These are phyloP conservation scores for Zopfia rhizophila DNA, from an alignment of 2,329 filamentous ascomycete species.

Conservation along the genomic window DNA sequence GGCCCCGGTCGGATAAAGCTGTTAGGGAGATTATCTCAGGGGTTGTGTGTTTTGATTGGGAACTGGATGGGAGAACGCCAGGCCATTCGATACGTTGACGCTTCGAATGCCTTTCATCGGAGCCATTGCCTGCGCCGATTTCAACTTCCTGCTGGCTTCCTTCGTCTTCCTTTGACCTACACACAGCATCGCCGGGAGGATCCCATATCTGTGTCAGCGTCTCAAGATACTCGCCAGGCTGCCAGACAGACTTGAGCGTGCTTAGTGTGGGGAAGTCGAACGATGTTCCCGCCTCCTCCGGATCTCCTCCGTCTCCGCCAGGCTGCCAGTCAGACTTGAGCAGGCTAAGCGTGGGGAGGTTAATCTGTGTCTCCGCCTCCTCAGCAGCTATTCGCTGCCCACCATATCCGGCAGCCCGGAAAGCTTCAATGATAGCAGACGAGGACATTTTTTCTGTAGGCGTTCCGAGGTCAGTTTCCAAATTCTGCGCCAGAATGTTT, in stretches of 20 bases:
- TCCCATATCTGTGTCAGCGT: slow-evolving; percentile 6
- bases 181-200: not conserved
- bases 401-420: slow-evolving; percentile 4
- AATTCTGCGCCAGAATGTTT: slow-evolving; percentile 3
- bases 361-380: too few relatives aligned
- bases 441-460: slow-evolving; percentile 7
- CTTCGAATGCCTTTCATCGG: slow-evolving; percentile 1
- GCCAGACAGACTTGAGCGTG: not conserved
- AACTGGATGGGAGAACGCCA: too few relatives aligned
- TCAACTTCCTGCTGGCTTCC: slow-evolving; percentile 2
- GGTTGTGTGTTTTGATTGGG: too few relatives aligned
- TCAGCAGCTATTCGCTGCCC: slow-evolving; percentile 7
- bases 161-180: not conserved
- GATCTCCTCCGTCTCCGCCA: too few relatives aligned
- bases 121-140: slow-evolving; percentile 2
- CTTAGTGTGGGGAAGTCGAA: too few relatives aligned
- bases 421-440: slow-evolving; percentile 2
- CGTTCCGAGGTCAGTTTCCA: slow-evolving; percentile 2
- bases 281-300: too few relatives aligned
- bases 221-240: not conserved
- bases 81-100: slow-evolving; percentile 3
- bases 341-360: too few relatives aligned
- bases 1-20: too few relatives aligned
- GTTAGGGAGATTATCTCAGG: too few relatives aligned
- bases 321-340: too few relatives aligned